Conservation (phyloP, 2,329 filamentous ascomycete genomes). For the Cercospora beticola region DNA sequence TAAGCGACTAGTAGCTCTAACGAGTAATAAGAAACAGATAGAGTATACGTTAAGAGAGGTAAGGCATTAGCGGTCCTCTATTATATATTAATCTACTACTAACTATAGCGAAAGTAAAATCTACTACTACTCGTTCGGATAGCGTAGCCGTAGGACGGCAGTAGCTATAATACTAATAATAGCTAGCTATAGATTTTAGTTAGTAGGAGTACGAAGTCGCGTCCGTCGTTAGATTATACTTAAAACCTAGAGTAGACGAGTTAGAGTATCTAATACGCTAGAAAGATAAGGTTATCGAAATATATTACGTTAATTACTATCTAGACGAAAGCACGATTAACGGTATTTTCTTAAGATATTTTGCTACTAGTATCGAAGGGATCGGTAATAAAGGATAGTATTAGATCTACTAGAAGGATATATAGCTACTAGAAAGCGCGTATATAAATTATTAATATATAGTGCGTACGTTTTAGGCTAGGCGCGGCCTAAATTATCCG, state of each 20-base stretch:
- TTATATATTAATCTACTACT: background rate
- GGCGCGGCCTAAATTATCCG: background rate
- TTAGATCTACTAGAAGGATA: background rate
- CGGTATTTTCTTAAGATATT: background rate
- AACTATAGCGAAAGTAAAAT: background rate
- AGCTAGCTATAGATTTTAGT: background rate
- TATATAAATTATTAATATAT: background rate
- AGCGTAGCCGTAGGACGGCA: background rate
- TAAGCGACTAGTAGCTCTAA: background rate
- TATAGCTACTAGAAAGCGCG: background rate
- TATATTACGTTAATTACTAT: background rate
- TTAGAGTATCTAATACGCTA: background rate
- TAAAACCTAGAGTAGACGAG: background rate
- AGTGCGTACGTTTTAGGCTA: background rate
- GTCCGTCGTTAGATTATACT: background rate
- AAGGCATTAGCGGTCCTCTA: background rate
- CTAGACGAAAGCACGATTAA: background rate
- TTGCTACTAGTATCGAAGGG: background rate
- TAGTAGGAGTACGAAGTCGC: background rate
- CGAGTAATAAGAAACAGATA: background rate
- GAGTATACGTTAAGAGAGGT: background rate
- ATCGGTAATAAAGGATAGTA: background rate
- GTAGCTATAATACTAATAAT: background rate
- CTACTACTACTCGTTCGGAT: background rate
- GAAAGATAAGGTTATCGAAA: background rate